phyloP scores from a whole-genome alignment of 306 rosid species.

The Citrullus amarus region DNA sequence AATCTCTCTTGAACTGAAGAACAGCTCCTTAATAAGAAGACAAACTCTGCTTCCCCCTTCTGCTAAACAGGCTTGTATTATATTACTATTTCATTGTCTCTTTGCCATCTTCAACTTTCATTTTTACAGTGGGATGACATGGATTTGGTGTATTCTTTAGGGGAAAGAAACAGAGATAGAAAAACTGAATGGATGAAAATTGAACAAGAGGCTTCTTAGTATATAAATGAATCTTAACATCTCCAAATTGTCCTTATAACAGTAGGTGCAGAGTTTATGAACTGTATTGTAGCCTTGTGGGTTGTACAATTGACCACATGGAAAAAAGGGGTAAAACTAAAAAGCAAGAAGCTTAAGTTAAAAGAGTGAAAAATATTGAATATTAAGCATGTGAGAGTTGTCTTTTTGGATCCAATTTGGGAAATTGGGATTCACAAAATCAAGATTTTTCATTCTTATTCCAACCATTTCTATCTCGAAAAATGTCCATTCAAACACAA shows the following conservation, averaged over 20 bases:
- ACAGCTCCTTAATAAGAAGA: slow-evolving; percentile 11
- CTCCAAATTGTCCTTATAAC: background rate
- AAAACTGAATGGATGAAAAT: background rate
- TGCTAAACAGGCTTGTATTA: background rate
- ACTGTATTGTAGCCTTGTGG: background rate
- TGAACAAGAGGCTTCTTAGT: background rate
- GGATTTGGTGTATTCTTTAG: background rate
- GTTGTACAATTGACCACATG: background rate
- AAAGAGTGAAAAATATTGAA: background rate
- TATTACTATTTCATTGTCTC: background rate
- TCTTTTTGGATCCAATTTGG: slow-evolving; percentile 1
- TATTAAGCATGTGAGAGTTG: background rate
- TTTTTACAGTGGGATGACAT: background rate
- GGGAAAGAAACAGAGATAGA: background rate
- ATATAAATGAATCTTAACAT: background rate
- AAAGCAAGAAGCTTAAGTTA: background rate
- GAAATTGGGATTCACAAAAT: background rate
- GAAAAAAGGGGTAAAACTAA: background rate
- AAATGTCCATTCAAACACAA: background rate
- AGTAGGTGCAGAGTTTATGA: background rate
- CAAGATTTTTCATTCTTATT: background rate
- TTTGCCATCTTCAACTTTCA: background rate
- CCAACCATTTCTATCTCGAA: background rate
- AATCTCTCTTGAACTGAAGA: slow-evolving; percentile 21
- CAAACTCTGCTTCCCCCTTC: background rate